phyloP scores from a whole-genome alignment of 768 basidiomycete genomes.

The Tylopilus plumbeoviolaceoides region DNA sequence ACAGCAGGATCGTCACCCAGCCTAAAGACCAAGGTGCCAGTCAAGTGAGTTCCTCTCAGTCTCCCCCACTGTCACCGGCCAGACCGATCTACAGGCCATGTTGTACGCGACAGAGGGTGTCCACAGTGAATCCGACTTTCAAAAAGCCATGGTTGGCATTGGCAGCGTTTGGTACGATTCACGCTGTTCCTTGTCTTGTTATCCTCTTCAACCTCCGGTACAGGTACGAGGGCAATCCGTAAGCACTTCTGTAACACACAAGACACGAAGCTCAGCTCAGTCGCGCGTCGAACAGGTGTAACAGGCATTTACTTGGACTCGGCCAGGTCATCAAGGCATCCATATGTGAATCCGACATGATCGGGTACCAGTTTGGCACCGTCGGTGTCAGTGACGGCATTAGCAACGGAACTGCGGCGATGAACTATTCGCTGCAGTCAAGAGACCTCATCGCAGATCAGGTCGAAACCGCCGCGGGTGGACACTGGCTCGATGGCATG shows the following conservation, averaged over 20 bases:
- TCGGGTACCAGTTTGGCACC: conserved; percentile 97
- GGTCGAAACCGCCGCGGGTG: conserved; percentile 93
- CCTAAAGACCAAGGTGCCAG: conserved; percentile 95
- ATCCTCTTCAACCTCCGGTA: conserved; percentile 13
- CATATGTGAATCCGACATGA: conserved; percentile 61
- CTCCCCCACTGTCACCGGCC: background rate
- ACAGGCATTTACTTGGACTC: conserved; percentile 85
- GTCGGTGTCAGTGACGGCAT: conserved; percentile 98
- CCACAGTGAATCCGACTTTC: conserved; percentile 72
- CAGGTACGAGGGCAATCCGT: conserved; percentile 99
- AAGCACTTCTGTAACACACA: conserved; percentile 32
- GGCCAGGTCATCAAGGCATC: conserved; percentile 88
- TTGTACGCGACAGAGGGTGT: conserved; percentile 98
- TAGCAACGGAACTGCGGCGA: conserved; percentile 93
- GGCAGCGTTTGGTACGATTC: conserved; percentile 86
- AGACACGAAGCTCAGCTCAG: background rate
- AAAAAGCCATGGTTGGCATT: conserved; percentile 96
- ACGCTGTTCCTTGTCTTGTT: background rate
- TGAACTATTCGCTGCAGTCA: conserved; percentile 95
- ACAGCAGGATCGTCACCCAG: conserved; percentile 81
- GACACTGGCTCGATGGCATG: conserved; percentile 98
- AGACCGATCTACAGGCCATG: conserved; percentile 69
- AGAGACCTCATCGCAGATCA: conserved; percentile 97
- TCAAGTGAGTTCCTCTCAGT: conserved; percentile 49
- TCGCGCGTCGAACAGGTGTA: conserved; percentile 60